Conservation (phyloP, 2,329 filamentous ascomycete genomes). For the Xylaria sp. region DNA sequence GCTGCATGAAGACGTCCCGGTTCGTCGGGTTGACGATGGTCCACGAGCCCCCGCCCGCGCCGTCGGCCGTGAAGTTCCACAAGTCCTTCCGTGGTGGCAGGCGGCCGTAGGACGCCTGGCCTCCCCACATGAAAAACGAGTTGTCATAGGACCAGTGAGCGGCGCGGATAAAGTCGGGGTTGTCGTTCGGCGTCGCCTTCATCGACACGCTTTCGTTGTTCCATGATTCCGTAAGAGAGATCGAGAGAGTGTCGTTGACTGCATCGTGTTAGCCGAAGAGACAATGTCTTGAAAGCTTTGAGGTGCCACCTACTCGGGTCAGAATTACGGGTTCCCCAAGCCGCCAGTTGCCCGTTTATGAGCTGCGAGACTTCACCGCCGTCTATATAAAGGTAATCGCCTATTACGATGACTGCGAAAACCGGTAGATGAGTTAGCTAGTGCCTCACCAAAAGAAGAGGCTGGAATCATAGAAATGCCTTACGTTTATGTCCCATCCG, state of each 20-base stretch:
- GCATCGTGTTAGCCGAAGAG: neutral
- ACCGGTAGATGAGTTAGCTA: neutral
- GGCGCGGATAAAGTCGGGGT: conserved; percentile 1
- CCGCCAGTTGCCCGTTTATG: neutral
- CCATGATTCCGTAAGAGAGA: conserved; percentile 8
- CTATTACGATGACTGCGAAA: conserved; percentile 5
- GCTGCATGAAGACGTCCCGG: conserved; percentile 6
- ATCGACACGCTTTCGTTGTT: conserved; percentile 6
- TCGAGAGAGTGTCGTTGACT: conserved; percentile 12
- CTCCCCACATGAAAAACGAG: conserved; percentile 13
- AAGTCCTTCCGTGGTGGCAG: conserved; percentile 1
- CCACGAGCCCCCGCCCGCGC: conserved; percentile 1
- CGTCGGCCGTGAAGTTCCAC: conserved; percentile 5
- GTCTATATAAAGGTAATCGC: conserved; percentile 8
- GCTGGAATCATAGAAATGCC: neutral
- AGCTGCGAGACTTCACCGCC: conserved; percentile 7
- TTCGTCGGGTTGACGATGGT: conserved; percentile 1
- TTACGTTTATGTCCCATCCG: neutral
- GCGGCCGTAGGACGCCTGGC: conserved; percentile 5
- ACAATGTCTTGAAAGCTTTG: neutral
- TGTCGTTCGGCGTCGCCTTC: conserved; percentile 1
- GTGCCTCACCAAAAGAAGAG: neutral
- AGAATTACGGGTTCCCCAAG: neutral
- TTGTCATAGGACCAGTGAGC: conserved; percentile 3
- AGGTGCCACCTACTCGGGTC: neutral